phyloP scores from a whole-genome alignment of 2,329 filamentous ascomycete species.

The Lachnellula subtilissima region DNA sequence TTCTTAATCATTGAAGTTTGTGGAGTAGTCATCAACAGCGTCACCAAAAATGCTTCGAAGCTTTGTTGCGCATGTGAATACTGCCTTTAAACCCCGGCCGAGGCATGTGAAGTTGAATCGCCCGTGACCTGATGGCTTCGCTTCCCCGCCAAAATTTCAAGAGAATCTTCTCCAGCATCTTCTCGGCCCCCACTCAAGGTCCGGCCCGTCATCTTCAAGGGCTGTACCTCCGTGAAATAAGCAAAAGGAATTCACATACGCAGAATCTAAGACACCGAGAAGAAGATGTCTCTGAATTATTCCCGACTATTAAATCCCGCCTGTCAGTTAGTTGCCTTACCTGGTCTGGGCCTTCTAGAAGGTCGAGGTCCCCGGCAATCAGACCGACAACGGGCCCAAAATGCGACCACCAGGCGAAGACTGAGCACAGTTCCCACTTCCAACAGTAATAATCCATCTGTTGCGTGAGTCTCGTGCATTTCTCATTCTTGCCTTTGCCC shows the following conservation, averaged over 20 bases:
- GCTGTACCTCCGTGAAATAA: neutral
- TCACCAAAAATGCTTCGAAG: neutral
- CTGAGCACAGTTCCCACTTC: neutral
- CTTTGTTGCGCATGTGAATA: slow-evolving; percentile 9
- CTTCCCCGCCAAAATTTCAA: neutral
- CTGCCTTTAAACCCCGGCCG: slow-evolving; percentile 7
- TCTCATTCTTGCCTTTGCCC: neutral
- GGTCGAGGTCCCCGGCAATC: slow-evolving; percentile 6
- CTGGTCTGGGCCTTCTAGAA: slow-evolving; percentile 5
- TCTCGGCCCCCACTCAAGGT: neutral
- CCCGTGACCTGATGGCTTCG: neutral
- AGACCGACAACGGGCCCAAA: slow-evolving; percentile 13
- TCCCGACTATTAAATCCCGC: neutral
- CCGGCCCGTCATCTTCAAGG: neutral
- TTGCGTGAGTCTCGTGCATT: neutral
- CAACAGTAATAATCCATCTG: neutral
- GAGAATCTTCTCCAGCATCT: neutral
- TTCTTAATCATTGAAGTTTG: no score
- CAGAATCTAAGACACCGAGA: neutral
- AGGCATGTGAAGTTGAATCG: slow-evolving; percentile 4
- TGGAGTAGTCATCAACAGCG: no score
- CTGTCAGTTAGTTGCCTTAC: slow-evolving; percentile 5
- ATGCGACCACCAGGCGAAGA: slow-evolving; percentile 9
- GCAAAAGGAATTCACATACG: neutral
- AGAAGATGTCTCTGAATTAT: neutral